Percentiles rank a stretch among this genome's conserved stretches.
phyloP scores from a whole-genome alignment of 2,329 filamentous ascomycete genomes.

The Cordyceps cateniannulata region DNA sequence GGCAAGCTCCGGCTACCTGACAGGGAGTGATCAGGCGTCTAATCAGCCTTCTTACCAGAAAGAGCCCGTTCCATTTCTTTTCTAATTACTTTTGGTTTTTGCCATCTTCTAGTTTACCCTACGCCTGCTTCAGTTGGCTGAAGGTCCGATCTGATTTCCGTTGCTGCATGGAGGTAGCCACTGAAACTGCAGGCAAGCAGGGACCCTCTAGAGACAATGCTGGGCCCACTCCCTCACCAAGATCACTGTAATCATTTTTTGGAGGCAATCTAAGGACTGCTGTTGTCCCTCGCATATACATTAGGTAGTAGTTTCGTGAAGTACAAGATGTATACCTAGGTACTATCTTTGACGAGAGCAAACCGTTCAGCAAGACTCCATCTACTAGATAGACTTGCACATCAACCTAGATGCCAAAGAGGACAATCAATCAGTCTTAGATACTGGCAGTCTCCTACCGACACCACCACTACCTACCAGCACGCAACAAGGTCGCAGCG shows the following conservation, averaged over 20 bases:
- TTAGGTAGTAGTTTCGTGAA: neutral
- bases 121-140: neutral
- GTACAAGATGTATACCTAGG: neutral
- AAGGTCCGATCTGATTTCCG: neutral
- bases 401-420: neutral
- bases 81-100: neutral
- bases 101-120: neutral
- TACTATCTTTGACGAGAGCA: neutral
- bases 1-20: neutral
- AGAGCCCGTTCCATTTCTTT: neutral
- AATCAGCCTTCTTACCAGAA: neutral
- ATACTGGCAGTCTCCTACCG: neutral
- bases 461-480: neutral
- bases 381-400: neutral
- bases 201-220: neutral
- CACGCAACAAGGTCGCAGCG: neutral
- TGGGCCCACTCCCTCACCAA: neutral
- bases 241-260: neutral
- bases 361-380: neutral
- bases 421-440: neutral
- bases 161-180: neutral
- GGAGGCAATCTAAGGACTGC: neutral
- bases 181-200: neutral
- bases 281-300: neutral
- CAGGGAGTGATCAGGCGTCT: neutral